Evolutionary conservation across 2,329 filamentous ascomycete species (phyloP), one percentile per base, ranked within the genome.

Genomic region (Colletotrichum tropicicola): DNA sequence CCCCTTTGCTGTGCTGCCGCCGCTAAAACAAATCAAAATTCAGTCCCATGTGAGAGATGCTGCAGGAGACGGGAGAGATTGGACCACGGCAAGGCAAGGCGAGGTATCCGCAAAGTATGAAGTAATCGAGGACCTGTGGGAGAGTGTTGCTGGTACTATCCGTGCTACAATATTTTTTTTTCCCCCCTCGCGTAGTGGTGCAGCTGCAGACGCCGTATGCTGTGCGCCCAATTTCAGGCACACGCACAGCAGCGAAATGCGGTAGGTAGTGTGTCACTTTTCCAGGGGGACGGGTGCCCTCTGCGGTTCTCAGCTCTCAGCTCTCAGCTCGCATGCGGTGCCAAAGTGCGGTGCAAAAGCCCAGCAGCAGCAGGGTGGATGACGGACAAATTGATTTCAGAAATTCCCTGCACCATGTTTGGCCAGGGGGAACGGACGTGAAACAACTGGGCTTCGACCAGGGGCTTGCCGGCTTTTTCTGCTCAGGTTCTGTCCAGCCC

Each of bases 371-470:
- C 39, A 17, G 25, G 35, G 21, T 45, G 32, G 41, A 56, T 58
- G 32, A 49, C 28, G 44, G 39, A 21, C 32, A 41, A 41, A 49
- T 58, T 48, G 30, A 30, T 49, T 30, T 51, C 25, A 19, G 32
- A 51, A 17, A 43, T 35, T 59, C 56, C 48, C 56, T 65, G 56
- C 32, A 49, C 10, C 6, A 56, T 57, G 49, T 57, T 57, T 47
- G 51, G 51, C 47, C 35, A 60, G 56, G 63, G 58, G 45, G 21
- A 27, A 19, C n/a, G 23, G 62, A 65, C 59, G 52, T 66, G 63
- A 66, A 64, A 66, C 63, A 66, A 64, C 30, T 64, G 45, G 51
- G 45, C 54, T 25, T 58, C 45, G 52, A 53, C 59, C 47, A 53
- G 59, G 62, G 59, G 28, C 23, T 25, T 52, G 49, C 19, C 35